Base-by-base conservation (phyloP, 441 rosid genomes). In the Rhodomyrtus psidioides region DNA sequence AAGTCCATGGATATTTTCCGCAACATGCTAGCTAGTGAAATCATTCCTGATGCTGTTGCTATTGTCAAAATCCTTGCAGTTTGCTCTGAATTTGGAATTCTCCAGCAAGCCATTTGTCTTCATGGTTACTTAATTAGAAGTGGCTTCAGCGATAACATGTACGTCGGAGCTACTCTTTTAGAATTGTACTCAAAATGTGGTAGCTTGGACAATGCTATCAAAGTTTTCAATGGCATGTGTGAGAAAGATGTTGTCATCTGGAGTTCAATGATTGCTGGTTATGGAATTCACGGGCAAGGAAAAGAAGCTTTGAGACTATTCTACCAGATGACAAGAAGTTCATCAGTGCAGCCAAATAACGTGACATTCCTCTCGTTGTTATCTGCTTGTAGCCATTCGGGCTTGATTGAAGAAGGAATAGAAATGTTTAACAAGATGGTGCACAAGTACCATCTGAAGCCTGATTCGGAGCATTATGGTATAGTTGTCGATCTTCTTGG, bases 161-260 rank as follows among this genome's bases (percentile, higher is more conserved):
- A 90, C 55, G 84, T 92, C 0, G 92, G 91, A 75, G 92, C 94
- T 83, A 90, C 93, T 27, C 91, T 94, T 51, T 88, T 93, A 34
- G 95, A 93, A 86, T 89, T 90, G 88, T 94, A 93, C 84, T 91
- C 94, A 49, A 92, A 92, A 90, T 94, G 94, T 83, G 94, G 93
- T 84, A 90, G 90, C 86, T 88, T 94, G 85, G 86, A 86, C 49
- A 79, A 83, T 84, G 91, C 92, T 27, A 86, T 55, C 53, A 88
- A 87, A 86, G 88, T 92, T 82, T 92, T 94, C 57, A 82, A 86
- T 84, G 93, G 84, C 74, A 89, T 89, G 34, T 58, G 62, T 55
- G 83, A 87, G 27, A 91, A 92, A 88, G 94, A 93, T 88, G 89
- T 89, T 21, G 94, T 94, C 83, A 89, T 91, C 74, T 93, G 92